Base-by-base conservation (phyloP, 2,329 filamentous ascomycete genomes). In the Plenodomus biglobosus region DNA sequence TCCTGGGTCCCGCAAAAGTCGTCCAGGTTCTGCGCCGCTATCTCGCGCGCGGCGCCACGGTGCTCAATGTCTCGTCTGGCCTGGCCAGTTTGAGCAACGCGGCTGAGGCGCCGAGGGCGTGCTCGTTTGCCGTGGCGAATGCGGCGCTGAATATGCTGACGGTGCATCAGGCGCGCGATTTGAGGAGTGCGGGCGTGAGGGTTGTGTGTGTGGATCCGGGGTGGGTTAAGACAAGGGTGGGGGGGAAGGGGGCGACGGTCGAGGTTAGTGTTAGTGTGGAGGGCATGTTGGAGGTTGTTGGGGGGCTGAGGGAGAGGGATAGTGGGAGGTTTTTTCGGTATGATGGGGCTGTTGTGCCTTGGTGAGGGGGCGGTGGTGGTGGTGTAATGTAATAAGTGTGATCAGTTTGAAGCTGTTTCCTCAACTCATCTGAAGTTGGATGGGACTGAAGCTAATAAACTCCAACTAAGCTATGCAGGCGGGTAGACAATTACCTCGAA, bases 1-100 rank as follows among this genome's bases (percentile, higher is more conserved):
- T 79, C 3, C 45, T 78, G 16, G 78, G 77, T 0, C 77, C 77
- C 0, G 76, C 76, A 1, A 76, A 76, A 47, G 68, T 73, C 6
- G 69, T 77, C 0, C 67, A 78, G 56, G 66, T 68, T 1, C 52
- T 80, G 0, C 44, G 53, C 11, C 55, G 51, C 21, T 62, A 69
- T n/a, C 51, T 73, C 1, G 62, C 63, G 5, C 38, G 60, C 1
- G 59, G 64, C 8, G 69, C 64, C 3, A 55, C 65, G 3, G 63
- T 73, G 2, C 46, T 73, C 56, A 73, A 73, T 49, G 61, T 73
- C 61, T 61, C 64, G 11, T 64, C 56, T 15, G 71, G 70, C 2
- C 53, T 73, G 2, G 71, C 59, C 1, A 65, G 58, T 43, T 54
- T 71, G 63, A 59, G 54, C 13, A 61, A 66, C 1, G 65, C 64